Conservation (phyloP, 352 stramenopile genomes). For the Phytophthora capsici region DNA sequence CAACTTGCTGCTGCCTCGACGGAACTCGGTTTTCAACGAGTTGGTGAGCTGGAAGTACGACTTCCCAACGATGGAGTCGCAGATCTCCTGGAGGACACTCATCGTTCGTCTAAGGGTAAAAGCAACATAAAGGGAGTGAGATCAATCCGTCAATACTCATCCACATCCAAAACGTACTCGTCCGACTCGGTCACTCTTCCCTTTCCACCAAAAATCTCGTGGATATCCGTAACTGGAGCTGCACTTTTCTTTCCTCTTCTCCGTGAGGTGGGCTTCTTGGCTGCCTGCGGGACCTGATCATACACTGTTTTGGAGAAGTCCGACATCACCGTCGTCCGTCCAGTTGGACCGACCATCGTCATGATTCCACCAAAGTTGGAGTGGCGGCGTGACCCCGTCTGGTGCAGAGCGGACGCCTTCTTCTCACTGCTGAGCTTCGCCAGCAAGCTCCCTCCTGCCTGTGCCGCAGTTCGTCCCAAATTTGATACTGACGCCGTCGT, state of each 20-base stretch:
- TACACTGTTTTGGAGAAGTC: conserved; percentile 80
- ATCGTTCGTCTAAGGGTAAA: conserved; percentile 56
- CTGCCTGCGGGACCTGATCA: conserved; percentile 69
- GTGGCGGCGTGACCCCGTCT: conserved; percentile 60
- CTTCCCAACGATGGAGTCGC: conserved; percentile 73
- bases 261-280: conserved; percentile 65
- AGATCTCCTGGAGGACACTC: conserved; percentile 73
- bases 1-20: conserved; percentile 82
- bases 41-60: conserved; percentile 89
- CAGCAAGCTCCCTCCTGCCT: conserved; percentile 40
- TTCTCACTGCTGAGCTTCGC: conserved; percentile 65
- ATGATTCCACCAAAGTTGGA: conserved; percentile 91
- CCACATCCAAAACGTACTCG: conserved; percentile 35
- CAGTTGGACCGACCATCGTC: conserved; percentile 76
- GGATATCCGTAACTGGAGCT: conserved; percentile 65
- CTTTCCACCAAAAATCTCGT: conserved; percentile 80
- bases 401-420: conserved; percentile 38
- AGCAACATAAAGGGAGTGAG: conserved; percentile 10
- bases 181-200: conserved; percentile 68
- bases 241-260: conserved; percentile 55
- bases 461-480: not conserved
- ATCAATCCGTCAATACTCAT: not conserved
- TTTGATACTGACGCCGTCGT: not conserved
- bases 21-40: conserved; percentile 88
- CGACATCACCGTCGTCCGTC: conserved; percentile 68